These are phyloP conservation scores for Triticum monococcum DNA, from an alignment of 176 grass and related monocot genomes.

Conservation along the genomic window DNA sequence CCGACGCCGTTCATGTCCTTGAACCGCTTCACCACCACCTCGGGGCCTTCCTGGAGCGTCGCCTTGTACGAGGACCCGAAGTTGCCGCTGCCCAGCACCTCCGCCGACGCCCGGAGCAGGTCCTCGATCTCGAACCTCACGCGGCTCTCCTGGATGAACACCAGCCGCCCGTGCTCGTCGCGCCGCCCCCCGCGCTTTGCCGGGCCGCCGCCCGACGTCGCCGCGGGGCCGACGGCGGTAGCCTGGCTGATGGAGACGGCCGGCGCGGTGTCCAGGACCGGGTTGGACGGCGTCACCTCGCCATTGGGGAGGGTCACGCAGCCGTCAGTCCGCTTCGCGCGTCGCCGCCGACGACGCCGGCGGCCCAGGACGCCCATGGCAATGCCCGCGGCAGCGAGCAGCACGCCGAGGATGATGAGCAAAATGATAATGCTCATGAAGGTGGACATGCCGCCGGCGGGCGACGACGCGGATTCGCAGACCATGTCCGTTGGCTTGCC, in stretches of 20 bases:
- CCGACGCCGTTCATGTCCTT: conserved; percentile 93
- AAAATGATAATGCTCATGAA: conserved; percentile 20
- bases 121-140: conserved; percentile 81
- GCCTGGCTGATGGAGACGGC: conserved; percentile 38
- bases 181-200: conserved; percentile 15
- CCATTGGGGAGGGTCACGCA: neutral
- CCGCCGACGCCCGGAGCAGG: conserved; percentile 79
- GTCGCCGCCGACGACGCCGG: neutral
- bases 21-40: conserved; percentile 93
- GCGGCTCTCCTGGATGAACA: conserved; percentile 69
- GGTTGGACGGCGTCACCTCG: conserved; percentile 45
- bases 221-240: neutral
- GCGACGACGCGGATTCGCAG: conserved; percentile 21
- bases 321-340: neutral
- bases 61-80: conserved; percentile 96
- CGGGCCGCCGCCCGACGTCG: neutral
- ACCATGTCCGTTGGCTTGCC: conserved; percentile 53
- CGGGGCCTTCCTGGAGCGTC: conserved; percentile 44
- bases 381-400: conserved; percentile 23
- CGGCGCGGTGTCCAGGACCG: conserved; percentile 42
- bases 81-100: conserved; percentile 81
- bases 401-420: conserved; percentile 35
- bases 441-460: neutral
- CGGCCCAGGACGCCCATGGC: conserved; percentile 10
- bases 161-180: conserved; percentile 67